Conservation (phyloP, 2,329 filamentous ascomycete species). For the Sporothrix globosa region DNA sequence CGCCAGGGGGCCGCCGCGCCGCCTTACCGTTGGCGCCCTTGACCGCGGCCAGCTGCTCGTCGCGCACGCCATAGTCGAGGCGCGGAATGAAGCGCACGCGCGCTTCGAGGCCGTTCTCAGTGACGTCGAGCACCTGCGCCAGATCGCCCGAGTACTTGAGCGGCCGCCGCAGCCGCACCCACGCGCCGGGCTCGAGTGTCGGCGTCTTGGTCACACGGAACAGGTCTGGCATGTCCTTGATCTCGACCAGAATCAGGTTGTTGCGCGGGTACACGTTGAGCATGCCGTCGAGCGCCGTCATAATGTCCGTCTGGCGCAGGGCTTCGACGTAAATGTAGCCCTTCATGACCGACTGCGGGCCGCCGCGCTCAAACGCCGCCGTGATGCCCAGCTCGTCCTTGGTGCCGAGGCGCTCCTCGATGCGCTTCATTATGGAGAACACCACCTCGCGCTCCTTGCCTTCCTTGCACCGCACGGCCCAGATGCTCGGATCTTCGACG, state of each 20-base stretch:
- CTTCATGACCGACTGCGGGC: conserved; percentile 77
- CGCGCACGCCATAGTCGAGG: conserved; percentile 86
- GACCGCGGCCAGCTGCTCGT: conserved; percentile 62
- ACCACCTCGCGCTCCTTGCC: conserved; percentile 94
- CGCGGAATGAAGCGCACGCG: conserved; percentile 86
- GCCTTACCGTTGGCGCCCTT: conserved; percentile 68
- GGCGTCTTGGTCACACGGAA: conserved; percentile 86
- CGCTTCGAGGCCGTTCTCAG: conserved; percentile 88
- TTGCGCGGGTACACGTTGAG: conserved; percentile 87
- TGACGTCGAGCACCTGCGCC: conserved; percentile 88
- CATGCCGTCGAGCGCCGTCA: conserved; percentile 79
- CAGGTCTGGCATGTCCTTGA: conserved; percentile 98
- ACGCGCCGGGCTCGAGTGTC: conserved; percentile 81
- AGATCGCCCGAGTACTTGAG: conserved; percentile 86
- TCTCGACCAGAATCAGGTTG: conserved; percentile 85
- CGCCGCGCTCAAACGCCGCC: conserved; percentile 87
- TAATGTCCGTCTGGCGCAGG: conserved; percentile 80
- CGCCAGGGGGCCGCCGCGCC: conserved; percentile 66
- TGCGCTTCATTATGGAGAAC: conserved; percentile 82
- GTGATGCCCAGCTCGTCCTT: conserved; percentile 83
- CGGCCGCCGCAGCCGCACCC: conserved; percentile 82
- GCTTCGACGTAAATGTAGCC: conserved; percentile 97
- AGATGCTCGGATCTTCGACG: conserved; percentile 94
- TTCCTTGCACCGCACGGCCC: conserved; percentile 89
- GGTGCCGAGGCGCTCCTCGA: conserved; percentile 76